Evolutionary conservation across 441 rosid genomes (phyloP).

Genomic region (Corymbia citriodora): DNA sequence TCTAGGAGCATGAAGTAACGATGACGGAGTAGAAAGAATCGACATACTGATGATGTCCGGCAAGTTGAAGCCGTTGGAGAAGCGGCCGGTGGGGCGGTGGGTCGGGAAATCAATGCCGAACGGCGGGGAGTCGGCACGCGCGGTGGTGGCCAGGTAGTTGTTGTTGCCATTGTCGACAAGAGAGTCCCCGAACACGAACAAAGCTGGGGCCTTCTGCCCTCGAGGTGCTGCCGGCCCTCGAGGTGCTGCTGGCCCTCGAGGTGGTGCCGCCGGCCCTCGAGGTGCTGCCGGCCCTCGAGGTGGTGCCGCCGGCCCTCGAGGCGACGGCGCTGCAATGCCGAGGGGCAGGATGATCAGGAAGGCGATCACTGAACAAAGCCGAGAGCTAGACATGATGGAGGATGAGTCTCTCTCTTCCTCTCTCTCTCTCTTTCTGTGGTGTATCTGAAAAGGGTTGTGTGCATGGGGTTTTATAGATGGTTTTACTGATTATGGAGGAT

Average conservation of each 20-base stretch:
- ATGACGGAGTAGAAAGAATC: background rate
- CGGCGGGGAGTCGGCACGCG: background rate
- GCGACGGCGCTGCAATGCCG: background rate
- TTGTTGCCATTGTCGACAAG: background rate
- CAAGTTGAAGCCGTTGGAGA: background rate
- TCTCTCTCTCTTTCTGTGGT: background rate
- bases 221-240: background rate
- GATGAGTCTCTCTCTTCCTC: background rate
- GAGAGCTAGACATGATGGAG: background rate
- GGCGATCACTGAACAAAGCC: background rate
- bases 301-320: background rate
- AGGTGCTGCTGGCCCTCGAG: background rate
- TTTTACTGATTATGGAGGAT: background rate
- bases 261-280: background rate
- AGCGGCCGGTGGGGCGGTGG: background rate
- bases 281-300: background rate
- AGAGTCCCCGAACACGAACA: background rate
- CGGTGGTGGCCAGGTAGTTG: background rate
- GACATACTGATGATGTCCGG: background rate
- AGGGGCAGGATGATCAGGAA: background rate
- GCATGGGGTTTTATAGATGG: background rate
- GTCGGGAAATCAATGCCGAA: background rate
- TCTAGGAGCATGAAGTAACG: background rate
- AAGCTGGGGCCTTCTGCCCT: background rate
- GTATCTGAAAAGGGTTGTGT: no score